phyloP scores from a whole-genome alignment of 176 grass and related monocot species.

The Oryza officinalis region DNA sequence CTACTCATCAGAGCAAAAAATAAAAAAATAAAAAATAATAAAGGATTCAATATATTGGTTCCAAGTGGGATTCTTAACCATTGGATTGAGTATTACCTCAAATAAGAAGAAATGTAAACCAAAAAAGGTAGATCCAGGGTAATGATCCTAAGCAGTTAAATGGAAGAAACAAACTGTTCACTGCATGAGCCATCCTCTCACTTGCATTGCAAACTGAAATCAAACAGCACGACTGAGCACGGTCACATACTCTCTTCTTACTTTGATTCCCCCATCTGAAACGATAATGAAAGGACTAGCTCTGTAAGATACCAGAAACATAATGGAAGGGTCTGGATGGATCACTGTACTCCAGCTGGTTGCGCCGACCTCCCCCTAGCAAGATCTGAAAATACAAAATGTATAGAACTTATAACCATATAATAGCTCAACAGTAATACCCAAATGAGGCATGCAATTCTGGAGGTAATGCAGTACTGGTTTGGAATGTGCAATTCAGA shows the following conservation, averaged over 20 bases:
- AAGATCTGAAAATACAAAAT: slow-evolving; percentile 31
- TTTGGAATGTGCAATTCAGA: neutral
- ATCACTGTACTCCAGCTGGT: neutral
- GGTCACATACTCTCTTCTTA: neutral
- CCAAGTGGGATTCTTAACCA: neutral
- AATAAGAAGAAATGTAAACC: neutral
- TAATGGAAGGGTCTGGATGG: too few species aligned
- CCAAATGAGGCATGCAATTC: neutral
- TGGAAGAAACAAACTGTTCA: neutral
- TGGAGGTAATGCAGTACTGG: too few species aligned
- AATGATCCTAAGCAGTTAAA: neutral
- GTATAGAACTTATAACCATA: neutral
- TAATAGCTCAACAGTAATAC: neutral
- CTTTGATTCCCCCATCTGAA: neutral
- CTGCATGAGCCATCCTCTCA: neutral
- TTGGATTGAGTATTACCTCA: neutral
- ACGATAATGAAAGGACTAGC: neutral
- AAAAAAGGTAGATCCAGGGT: neutral
- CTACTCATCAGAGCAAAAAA: neutral
- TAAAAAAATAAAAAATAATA: too few species aligned
- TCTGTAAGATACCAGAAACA: neutral
- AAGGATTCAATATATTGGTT: neutral
- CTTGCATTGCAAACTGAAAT: neutral
- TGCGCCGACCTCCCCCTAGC: neutral
- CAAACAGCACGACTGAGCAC: neutral